Percentiles rank a stretch among this genome's conserved stretches.
These are phyloP conservation scores for Diaporthe humulicola DNA, from an alignment of 2,329 filamentous ascomycete species.

Conservation along the genomic window DNA sequence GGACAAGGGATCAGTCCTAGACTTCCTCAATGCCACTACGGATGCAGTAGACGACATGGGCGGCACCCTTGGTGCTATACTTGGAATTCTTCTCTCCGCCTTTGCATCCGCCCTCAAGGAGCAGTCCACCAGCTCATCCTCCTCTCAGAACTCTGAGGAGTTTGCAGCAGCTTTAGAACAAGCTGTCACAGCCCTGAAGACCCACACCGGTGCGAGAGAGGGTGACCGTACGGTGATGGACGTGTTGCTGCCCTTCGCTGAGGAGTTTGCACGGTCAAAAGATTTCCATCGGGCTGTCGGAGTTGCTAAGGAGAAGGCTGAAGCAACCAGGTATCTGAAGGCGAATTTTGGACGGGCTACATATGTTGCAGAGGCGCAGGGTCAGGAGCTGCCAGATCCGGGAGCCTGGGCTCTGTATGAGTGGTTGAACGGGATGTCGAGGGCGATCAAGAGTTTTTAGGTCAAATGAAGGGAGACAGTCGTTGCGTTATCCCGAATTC, in stretches of 20 bases:
- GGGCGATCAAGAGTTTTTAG: constrained; percentile 12
- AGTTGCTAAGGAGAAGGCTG: constrained; percentile 47
- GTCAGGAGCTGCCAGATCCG: constrained; percentile 48
- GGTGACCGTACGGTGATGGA: constrained; percentile 41
- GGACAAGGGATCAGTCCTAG: constrained; percentile 45
- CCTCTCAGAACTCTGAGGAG: not conserved
- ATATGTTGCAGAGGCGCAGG: constrained; percentile 47
- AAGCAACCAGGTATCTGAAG: constrained; percentile 46
- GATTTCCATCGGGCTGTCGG: constrained; percentile 34
- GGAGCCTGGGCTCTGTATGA: constrained; percentile 51
- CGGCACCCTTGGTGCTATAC: constrained; percentile 48
- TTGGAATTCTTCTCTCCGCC: constrained; percentile 43
- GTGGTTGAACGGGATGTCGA: constrained; percentile 33
- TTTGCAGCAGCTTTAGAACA: constrained; percentile 36
- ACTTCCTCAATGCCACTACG: constrained; percentile 45
- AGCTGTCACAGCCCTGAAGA: constrained; percentile 41
- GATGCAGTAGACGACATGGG: constrained; percentile 52
- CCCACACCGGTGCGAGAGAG: constrained; percentile 42
- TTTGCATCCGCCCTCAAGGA: constrained; percentile 40
- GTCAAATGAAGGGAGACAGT: not conserved
- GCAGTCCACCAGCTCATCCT: not conserved
- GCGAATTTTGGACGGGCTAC: constrained; percentile 47
- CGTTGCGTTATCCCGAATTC: not conserved
- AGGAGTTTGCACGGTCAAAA: constrained; percentile 36
- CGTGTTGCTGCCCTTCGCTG: constrained; percentile 40